A percentile compares a stretch with the other conserved stretches of the same genome.
Conservation (phyloP, 345 rosid genomes). For the Hypericum perforatum region DNA sequence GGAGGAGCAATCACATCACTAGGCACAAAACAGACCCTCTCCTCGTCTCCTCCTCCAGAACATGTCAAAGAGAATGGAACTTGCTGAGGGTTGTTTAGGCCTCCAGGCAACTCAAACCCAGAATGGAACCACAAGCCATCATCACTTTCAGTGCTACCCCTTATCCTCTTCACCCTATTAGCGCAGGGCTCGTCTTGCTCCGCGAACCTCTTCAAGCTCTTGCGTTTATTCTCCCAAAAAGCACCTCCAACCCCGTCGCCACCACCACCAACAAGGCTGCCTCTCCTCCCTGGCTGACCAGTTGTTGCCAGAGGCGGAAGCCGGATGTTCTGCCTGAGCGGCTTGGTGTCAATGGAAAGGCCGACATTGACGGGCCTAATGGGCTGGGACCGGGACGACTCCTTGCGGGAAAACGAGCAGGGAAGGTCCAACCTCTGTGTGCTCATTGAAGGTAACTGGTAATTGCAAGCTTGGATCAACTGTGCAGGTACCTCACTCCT, state of each 20-base stretch:
- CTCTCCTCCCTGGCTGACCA: constrained; percentile 12
- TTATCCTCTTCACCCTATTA: constrained; percentile 67
- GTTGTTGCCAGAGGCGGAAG: constrained; percentile 83
- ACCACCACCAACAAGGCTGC: too few relatives aligned
- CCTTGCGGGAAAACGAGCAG: constrained; percentile 70
- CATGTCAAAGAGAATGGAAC: constrained; percentile 64
- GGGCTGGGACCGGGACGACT: constrained; percentile 54
- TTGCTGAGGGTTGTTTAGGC: constrained; percentile 34
- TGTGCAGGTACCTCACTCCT: constrained; percentile 72
- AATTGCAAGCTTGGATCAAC: constrained; percentile 75
- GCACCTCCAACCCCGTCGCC: constrained; percentile 26
- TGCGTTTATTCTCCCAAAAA: constrained; percentile 56
- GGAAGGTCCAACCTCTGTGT: constrained; percentile 95
- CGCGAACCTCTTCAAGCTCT: constrained; percentile 74
- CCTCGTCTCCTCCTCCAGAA: constrained; percentile 59
- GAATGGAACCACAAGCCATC: constrained; percentile 72
- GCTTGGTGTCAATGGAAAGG: constrained; percentile 52
- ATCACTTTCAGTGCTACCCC: constrained; percentile 27
- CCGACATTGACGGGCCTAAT: constrained; percentile 56
- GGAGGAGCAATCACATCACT: constrained; percentile 59
- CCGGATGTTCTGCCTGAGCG: constrained; percentile 70
- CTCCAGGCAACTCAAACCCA: constrained; percentile 25
- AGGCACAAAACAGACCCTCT: constrained; percentile 59
- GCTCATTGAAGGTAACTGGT: constrained; percentile 78
- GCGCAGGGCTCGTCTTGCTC: constrained; percentile 52